Base-by-base conservation (phyloP, 129 eudicot genomes). In the Escallonia rubra region DNA sequence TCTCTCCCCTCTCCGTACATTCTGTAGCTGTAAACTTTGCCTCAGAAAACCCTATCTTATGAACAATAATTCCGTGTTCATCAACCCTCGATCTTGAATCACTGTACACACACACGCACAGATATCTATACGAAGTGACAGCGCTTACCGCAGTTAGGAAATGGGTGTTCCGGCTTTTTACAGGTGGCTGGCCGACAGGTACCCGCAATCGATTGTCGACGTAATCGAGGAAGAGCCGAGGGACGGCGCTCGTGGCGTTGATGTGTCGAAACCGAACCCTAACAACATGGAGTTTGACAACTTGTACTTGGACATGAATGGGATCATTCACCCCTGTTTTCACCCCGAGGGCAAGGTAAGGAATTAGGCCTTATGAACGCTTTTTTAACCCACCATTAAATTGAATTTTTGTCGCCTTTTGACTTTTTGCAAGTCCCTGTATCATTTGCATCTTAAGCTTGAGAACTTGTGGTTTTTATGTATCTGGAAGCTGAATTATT, bases 121-220 rank as follows among this genome's bases (percentile, higher is more conserved):
- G 4, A 7, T 57, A 67, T 14, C 9, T 49, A 44, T 41, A 51
- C 69, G 41, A 48, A 23, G 15, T 69, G 43, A 39, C 34, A 66
- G 41, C 41, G 52, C 14, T 45, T 38, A 38, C 61, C 49, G 61
- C 67, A 40, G 48, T 50, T 69, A 59, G 59, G 66, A 64, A 80
- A 92, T 92, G 98, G 98, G 98, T 2, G 96, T 92, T 10, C 98
- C 98, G 43, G 96, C 98, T 68, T 92, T 92, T 74, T 92, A 92
- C 78, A 58, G 90, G 73, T 92, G 98, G 98, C 81, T 92, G 43
- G 98, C 96, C 52, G 98, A 92, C 85, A 89, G 98, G 49, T 92
- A 92, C 66, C 96, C 98, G 11, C 67, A 65, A 13, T 75, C 91
- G 44, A 84, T 92, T 39, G 72, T 76, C 5, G 96, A 92, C 43